Base-by-base conservation (phyloP, 208 protist species). In the Crithidia mellificae region DNA sequence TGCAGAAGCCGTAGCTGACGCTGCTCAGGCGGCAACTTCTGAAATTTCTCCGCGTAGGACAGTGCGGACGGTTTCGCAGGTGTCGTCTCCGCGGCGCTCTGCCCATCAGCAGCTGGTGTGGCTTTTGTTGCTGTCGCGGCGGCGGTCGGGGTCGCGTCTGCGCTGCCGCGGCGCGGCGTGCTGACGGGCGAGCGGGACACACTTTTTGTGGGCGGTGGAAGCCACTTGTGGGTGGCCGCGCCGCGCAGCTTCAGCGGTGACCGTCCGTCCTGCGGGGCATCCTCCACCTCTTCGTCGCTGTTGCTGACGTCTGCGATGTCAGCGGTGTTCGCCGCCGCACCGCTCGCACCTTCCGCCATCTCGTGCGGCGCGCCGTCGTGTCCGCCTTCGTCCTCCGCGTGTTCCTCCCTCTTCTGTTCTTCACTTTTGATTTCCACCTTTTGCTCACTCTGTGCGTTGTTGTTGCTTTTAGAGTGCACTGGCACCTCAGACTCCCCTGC, bases 181-280 rank as follows among this genome's bases (percentile, higher is more conserved):
- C 49, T 49, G 38, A 66, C 47, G 2, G 63, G 70, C n/a, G 70
- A 76, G 29, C 70, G 70, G 4, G 70, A 76, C 39, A 76, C 29
- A 38, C 70, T 76, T 56, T 76, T 64, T 2, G 64, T 41, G 5
- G 70, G 70, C 2, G 70, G 70, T 22, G 62, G 20, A 22, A 76
- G 63, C 70, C 70, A 70, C 56, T 70, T 63, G 24, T 12, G 47
- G 5, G 30, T 36, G 8, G 41, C 53, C 9, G 30, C 52, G 4
- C 25, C 38, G 2, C 62, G 49, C 20, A 34, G 3, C 15, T 39
- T 39, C 22, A 8, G 0, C 34, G 6, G 14, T 20, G 46, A 32
- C 44, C 12, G 32, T 6, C 34, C 14, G 22, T 50, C 36, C 6
- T 38, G 20, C 8, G 27, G 32, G 14, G 17, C 49, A 1, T 54